These are phyloP conservation scores for Cotoneaster glaucophyllus DNA, from an alignment of 306 rosid genomes.

Conservation along the genomic window DNA sequence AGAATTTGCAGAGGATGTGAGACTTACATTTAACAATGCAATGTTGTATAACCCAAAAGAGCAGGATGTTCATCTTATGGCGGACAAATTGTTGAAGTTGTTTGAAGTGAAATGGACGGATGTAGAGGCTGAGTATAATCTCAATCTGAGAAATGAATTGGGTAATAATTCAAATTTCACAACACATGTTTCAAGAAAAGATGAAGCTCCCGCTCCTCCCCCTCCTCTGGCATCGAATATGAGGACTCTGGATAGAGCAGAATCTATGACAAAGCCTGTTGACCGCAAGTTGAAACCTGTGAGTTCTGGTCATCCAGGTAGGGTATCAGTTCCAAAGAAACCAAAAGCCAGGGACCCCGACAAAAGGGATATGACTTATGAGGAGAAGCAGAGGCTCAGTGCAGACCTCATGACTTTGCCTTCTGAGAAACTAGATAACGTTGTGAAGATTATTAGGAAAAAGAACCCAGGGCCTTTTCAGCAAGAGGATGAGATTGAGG, in stretches of 20 bases:
- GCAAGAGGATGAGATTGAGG: slow-evolving; percentile 91
- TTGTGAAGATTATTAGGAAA: slow-evolving; percentile 76
- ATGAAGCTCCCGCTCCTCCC: slow-evolving; percentile 14
- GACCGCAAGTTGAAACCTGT: slow-evolving; percentile 23
- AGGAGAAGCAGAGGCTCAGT: slow-evolving; percentile 84
- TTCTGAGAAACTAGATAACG: slow-evolving; percentile 62
- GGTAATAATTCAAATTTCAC: slow-evolving; percentile 31
- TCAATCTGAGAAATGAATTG: slow-evolving; percentile 35
- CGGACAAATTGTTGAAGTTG: slow-evolving; percentile 59
- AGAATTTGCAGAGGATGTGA: slow-evolving; percentile 88
- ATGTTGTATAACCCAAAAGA: slow-evolving; percentile 80
- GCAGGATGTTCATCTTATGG: slow-evolving; percentile 87
- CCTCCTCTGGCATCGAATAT: slow-evolving; percentile 29
- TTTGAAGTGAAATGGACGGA: slow-evolving; percentile 74
- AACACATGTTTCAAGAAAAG: slow-evolving; percentile 43
- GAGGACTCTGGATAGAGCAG: slow-evolving; percentile 48
- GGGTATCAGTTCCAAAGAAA: slow-evolving; percentile 57
- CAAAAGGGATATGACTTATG: slow-evolving; percentile 77
- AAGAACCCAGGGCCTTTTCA: slow-evolving; percentile 61
- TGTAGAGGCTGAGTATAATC: slow-evolving; percentile 51
- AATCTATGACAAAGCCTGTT: slow-evolving; percentile 37
- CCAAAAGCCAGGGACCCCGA: slow-evolving; percentile 70
- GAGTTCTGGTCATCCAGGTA: slow-evolving; percentile 40
- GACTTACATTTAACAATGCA: slow-evolving; percentile 85
- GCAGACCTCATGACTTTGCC: slow-evolving; percentile 69